These are phyloP conservation scores for Phalaenopsis aphrodite DNA, from an alignment of 106 monocot species.

Conservation along the genomic window DNA sequence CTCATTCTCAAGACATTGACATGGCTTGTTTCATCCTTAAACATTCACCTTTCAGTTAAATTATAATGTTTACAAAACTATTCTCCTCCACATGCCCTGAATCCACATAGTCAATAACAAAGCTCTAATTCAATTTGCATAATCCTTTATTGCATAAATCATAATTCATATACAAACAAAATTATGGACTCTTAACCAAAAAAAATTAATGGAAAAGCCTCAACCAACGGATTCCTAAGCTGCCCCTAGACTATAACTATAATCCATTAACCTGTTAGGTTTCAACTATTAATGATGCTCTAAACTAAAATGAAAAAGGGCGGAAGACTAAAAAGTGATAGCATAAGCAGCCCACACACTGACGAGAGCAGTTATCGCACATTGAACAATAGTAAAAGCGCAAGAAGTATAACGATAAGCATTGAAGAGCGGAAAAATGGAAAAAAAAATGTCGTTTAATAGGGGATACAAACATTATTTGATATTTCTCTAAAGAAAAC, in stretches of 20 bases:
- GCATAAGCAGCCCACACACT: background rate
- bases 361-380: background rate
- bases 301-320: background rate
- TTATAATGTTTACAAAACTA: background rate
- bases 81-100: background rate
- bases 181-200: background rate
- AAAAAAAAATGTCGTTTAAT: background rate
- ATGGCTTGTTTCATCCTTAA: background rate
- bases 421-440: background rate
- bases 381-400: background rate
- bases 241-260: background rate
- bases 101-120: background rate
- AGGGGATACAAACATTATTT: background rate
- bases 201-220: background rate
- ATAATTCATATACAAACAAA: background rate
- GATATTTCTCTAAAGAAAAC: background rate
- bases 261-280: background rate
- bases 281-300: background rate
- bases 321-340: background rate
- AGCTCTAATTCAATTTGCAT: background rate
- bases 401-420: background rate
- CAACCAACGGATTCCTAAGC: background rate
- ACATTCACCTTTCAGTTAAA: background rate
- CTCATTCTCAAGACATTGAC: background rate
- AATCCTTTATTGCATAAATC: background rate